Evolutionary conservation across 495 filamentous ascomycete species (phyloP).

Genomic region (Pseudevernia furfuracea): DNA sequence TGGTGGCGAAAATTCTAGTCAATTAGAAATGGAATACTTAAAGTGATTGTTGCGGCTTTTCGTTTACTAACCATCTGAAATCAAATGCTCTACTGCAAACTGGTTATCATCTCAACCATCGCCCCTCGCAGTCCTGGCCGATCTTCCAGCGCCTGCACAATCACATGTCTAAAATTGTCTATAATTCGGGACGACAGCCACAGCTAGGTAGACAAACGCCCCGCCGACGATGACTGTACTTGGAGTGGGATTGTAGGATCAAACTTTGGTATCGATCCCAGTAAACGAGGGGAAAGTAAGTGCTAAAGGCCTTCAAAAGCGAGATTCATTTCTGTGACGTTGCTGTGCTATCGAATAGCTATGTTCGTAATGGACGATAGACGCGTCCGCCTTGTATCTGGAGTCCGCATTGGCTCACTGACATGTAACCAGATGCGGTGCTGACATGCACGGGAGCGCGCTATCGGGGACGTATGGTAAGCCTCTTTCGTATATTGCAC

Average conservation of each 20-base stretch:
- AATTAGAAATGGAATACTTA: background rate
- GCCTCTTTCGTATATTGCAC: background rate
- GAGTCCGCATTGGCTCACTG: background rate
- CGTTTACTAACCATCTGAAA: background rate
- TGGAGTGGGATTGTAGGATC: slow-evolving; percentile 23
- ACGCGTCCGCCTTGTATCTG: too few relatives aligned
- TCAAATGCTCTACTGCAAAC: background rate
- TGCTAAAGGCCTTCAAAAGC: background rate
- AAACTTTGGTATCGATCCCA: slow-evolving; percentile 20
- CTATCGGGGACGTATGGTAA: slow-evolving; percentile 22
- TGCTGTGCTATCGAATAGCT: slow-evolving; percentile 5
- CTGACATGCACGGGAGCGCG: slow-evolving; percentile 19
- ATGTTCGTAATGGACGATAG: slow-evolving; percentile 24
- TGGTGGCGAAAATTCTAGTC: too few relatives aligned
- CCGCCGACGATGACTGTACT: slow-evolving; percentile 8
- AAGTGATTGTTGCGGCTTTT: background rate
- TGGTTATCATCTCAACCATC: background rate
- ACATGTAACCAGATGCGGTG: slow-evolving; percentile 19
- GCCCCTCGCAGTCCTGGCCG: background rate
- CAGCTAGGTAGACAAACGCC: slow-evolving; percentile 20
- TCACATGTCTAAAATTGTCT: slow-evolving; percentile 18
- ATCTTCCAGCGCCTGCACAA: slow-evolving; percentile 3
- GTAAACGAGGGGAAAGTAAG: slow-evolving; percentile 21
- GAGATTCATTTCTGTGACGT: background rate
- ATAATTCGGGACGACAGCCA: slow-evolving; percentile 16